Evolutionary conservation across 345 rosid species (phyloP), one percentile per base, ranked within the genome.

Genomic region (Hibiscus mutabilis): DNA sequence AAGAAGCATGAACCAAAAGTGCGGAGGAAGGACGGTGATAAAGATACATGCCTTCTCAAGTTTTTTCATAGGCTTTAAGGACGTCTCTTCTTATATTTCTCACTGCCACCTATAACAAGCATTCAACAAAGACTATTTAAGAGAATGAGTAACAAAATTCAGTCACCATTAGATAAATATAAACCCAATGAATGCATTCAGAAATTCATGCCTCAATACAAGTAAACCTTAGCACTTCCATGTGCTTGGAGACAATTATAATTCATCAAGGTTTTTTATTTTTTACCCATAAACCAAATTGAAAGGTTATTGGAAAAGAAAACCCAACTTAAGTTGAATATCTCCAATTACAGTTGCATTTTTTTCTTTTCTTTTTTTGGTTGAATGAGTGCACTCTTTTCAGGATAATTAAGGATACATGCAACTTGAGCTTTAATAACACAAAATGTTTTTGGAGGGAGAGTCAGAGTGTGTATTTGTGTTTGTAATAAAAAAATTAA

Each of bases 81-180:
- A 89, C 95, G 74, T 94, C 98, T 81, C 97, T 89, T 85, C 98
- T 83, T 76, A 94, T 87, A 84, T 91, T 94, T 76, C 98, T 87
- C 79, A 94, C 47, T 35, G 98, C 97, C 72, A 91, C 96, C 97
- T 94, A 68, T 37, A 77, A 68, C 62, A 35, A 53, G 10, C 61
- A 66, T 72, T 59, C 27, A 59, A 24, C 59, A 58, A 37, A 70
- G 21, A 60, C 27, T n/a, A 69, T 40, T 51, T 53, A 61, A 42
- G 71, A 46, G 15, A 22, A 33, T 47, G 47, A 22, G 21, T 7
- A 19, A 24, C 5, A 1, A 40, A 33, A 44, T 56, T 35, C 3
- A 27, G 27, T 27, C 27, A 44, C 62, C 31, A 37, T 35, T 15
- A 37, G 19, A 27, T 14, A 47, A 42, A 56, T 16, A 44, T 15